Conservation (phyloP, 768 basidiomycete genomes). For the Lactarius deliciosus region DNA sequence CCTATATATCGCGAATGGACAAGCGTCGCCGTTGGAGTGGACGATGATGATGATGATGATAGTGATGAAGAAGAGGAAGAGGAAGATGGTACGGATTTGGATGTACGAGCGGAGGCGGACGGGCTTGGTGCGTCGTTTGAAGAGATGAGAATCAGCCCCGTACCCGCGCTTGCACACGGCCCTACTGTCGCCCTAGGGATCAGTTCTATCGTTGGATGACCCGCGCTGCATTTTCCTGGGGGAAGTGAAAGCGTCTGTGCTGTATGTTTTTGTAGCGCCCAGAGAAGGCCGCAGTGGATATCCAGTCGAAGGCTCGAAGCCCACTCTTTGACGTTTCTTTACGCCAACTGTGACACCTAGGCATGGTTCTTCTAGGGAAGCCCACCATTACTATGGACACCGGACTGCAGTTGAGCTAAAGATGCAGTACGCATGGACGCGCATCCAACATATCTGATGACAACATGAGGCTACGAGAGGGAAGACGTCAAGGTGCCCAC, state of each 20-base stretch:
- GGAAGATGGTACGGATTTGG: constrained; percentile 23
- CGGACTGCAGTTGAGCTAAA: not conserved
- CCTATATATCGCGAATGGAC: constrained; percentile 90
- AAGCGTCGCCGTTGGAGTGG: constrained; percentile 66
- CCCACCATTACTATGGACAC: not conserved
- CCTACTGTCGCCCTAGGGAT: constrained; percentile 19
- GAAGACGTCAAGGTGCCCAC: not conserved
- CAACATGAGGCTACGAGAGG: not conserved
- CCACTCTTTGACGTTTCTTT: not conserved
- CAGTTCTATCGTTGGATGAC: constrained; percentile 8
- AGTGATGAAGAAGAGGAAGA: constrained; percentile 50
- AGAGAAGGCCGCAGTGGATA: not conserved
- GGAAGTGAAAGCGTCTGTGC: not conserved
- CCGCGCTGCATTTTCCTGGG: not conserved
- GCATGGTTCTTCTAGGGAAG: not conserved
- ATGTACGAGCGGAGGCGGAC: constrained; percentile 39
- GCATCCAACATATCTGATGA: not conserved
- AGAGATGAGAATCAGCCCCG: constrained; percentile 84
- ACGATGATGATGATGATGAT: constrained; percentile 65
- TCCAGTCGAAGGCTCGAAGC: not conserved
- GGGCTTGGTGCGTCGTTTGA: constrained; percentile 67
- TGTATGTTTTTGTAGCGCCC: not conserved
- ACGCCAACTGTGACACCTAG: not conserved
- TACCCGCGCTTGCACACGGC: not conserved
- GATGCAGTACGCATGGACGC: not conserved